Evolutionary conservation across 1,284 basidiomycete genomes (phyloP), one percentile per base, ranked within the genome.

Genomic region (Irpex sp.): DNA sequence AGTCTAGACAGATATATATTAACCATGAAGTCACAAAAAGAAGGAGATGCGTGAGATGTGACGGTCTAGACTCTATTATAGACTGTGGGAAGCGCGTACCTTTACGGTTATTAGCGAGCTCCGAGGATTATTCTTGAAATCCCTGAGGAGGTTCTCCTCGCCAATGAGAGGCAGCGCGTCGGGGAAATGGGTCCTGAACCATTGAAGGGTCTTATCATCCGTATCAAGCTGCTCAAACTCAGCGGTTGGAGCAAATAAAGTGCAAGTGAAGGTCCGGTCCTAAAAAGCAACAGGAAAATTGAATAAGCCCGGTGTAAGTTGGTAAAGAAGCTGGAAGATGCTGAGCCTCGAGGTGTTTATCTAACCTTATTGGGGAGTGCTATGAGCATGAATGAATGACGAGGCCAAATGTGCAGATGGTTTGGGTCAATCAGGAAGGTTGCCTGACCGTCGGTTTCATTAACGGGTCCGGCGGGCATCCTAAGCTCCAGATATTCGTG

Each of bases 321-420:
- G 67, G 72, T 72, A 63, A 70, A 63, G 66, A 69, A 66, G 61
- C 63, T 52, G 61, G 57, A 61, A 48, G 40, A 21, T 19, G 48
- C 59, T 64, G 21, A 56, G 62, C 62, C 67, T 65, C 61, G 63
- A 66, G 62, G 54, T 57, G 37, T 58, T 40, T 67, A 64, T 67
- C 73, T 69, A 67, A 96, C 95, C 83, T 93, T 90, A 82, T 98
- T 99, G 67, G 97, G 95, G 59, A 99, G 87, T 17, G 95, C 97
- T 72, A 99, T 98, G 71, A 99, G 86, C 97, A 99, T 99, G 82
- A 98, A 98, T 59, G 94, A 92, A 77, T 96, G 93, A 73, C 96
- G 89, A 64, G 97, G 97, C 97, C 97, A 99, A 74, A 99, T 98
- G 81, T 99, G 97, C 68, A 99, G 87, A 78, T 98, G 94, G 77